Evolutionary conservation across 352 stramenopile genomes (phyloP), one percentile per base, ranked within the genome.

Genomic region (Aphanomyces euteiches): DNA sequence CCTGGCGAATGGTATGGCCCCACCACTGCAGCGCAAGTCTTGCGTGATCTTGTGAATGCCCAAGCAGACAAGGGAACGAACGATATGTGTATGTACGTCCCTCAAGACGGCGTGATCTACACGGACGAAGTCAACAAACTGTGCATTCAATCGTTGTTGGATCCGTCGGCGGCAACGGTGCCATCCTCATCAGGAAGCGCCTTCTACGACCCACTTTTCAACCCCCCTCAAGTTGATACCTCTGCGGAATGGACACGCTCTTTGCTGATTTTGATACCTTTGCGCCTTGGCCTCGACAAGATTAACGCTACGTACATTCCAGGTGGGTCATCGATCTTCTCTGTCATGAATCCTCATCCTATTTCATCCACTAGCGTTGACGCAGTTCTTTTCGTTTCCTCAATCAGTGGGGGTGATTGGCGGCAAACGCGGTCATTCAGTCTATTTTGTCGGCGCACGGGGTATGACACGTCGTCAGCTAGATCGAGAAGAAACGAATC

Each of bases 341-440:
- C 28, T 28, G 28, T 28, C 28, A 28, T 28, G 28, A 28, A 28
- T 28, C 28, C 28, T 28, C 28, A 28, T 28, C 28, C 28, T 28
- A 28, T 28, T 2, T 28, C 28, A 28, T 28, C 28, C 28, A 28
- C 37, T 37, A 54, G 80, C 84, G 28, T 64, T 96, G 17, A 69
- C 87, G 43, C 81, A 88, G 56, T 90, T 84, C 21, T 93, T 98
- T 61, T 74, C 80, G 66, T 93, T 98, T 48, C 89, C 90, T 13
- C 92, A 98, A 73, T 98, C 88, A 43, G 88, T 98, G 19, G 95
- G 95, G 7, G 96, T 98, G 73, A 88, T 98, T 39, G 95, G 95
- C 47, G 95, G 95, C 66, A 96, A 96, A 70, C 96, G 96, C 43
- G 82, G 92, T 7, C 92, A 98, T 78, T 97, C 95, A 10, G 87